Evolutionary conservation across 805 yeast genomes (phyloP).

Genomic region (Saccharomycopsis fibuligera): DNA sequence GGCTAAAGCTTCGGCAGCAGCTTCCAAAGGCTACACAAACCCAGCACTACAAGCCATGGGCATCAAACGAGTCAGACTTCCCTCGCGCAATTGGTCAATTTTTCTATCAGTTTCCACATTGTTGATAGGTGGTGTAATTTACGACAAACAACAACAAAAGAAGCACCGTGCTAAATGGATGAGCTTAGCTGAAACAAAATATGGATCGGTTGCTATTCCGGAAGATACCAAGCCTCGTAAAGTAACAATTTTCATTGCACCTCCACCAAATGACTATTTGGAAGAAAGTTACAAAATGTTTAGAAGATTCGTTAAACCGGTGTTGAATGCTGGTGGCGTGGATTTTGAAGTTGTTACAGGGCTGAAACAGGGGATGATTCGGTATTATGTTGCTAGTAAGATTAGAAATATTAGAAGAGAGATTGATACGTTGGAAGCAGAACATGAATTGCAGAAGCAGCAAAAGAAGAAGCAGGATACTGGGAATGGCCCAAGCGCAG

Average conservation of each 20-base stretch:
- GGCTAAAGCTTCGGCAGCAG: background rate
- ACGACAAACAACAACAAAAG: constrained; percentile 72
- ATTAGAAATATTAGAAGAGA: constrained; percentile 63
- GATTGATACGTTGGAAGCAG: constrained; percentile 28
- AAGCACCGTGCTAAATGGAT: constrained; percentile 61
- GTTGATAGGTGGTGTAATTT: constrained; percentile 67
- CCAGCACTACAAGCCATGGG: constrained; percentile 88
- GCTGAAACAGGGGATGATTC: constrained; percentile 82
- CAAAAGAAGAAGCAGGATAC: constrained; percentile 21
- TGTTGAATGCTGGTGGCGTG: constrained; percentile 66
- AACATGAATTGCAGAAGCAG: constrained; percentile 20
- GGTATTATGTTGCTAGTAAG: constrained; percentile 74
- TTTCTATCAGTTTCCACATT: constrained; percentile 69
- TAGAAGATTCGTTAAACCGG: constrained; percentile 53
- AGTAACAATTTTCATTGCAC: constrained; percentile 78
- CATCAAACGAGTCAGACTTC: constrained; percentile 65
- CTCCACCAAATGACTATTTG: constrained; percentile 93
- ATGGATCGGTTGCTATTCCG: constrained; percentile 43
- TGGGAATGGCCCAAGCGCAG: background rate
- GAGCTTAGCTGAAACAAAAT: constrained; percentile 46
- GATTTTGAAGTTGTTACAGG: constrained; percentile 67
- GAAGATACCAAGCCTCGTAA: constrained; percentile 60
- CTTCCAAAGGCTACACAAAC: constrained; percentile 32
- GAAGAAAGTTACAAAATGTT: constrained; percentile 64
- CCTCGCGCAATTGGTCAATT: constrained; percentile 89